Evolutionary conservation across 1,284 basidiomycete species (phyloP), one percentile per base, ranked within the genome.

Genomic region (Leccinum pachyderme): DNA sequence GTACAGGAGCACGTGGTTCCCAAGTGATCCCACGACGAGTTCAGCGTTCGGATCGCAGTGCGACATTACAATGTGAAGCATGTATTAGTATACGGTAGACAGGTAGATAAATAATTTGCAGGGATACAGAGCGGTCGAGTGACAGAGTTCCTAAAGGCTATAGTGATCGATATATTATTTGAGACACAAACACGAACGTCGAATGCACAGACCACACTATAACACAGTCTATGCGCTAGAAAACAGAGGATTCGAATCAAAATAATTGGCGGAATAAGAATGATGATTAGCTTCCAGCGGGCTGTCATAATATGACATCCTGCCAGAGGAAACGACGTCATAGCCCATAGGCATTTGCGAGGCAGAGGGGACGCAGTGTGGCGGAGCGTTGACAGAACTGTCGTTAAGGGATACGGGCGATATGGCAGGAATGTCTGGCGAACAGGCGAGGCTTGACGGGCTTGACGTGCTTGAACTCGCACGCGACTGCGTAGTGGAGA

Each of bases 401-500:
- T 67, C 60, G 33, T 54, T 44, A 15, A 61, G 51, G 3, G 65
- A 58, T 3, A 70, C 49, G 8, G 65, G 59, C 1, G 69, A 64
- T 31, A 66, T 41, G n/a, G 66, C 27, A 12, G 64, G 44, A 7
- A 66, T 60, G 39, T 72, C 68, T 0, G 68, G 69, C 3, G 67
- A 69, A 24, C 67, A 70, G 1, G 57, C 59, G 7, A 70, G 56
- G 39, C 67, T 59, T 22, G 65, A 61, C 7, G 68, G 67, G 44
- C 71, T 73, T 9, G 68, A 70, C 43, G 69, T 59, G 8, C 59
- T 58, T 18, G 68, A 70, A 27, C 65, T 65, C 6, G 67, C 52
- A 7, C 71, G 67, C 0, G 68, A 72, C 8, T 66, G 65, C 2
- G 41, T 52, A 31, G 55, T 5, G 18, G 70, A 67, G 1, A 53